Base-by-base conservation (phyloP, 2,329 filamentous ascomycete species). In the Penicillium sclerotiorum region DNA sequence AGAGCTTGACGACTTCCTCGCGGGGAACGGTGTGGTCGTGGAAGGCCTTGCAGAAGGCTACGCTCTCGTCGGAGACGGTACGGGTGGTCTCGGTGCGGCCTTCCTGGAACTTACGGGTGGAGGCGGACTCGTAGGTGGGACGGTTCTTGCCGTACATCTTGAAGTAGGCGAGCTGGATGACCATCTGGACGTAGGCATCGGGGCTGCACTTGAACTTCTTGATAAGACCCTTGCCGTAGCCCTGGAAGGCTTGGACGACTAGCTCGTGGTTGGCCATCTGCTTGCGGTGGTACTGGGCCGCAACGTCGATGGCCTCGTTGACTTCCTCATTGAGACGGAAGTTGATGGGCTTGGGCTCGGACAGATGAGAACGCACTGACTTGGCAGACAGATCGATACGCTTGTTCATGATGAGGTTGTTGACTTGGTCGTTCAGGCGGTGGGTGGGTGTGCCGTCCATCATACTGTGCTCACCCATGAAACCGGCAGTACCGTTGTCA, bases 181-280 rank as follows among this genome's bases (percentile, higher is more conserved):
- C 79, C 90, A 99, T 94, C 76, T 99, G 94, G 35, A 97, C 91
- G 73, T 95, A 99, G 25, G 93, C 94, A 65, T 99, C 95, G 23
- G 94, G 94, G 21, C 89, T 95, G 83, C 90, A 96, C 78, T 91
- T 95, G 85, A 99, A 97, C 75, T 96, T 95, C 85, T 99, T 99
- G 81, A 99, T 97, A 55, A 99, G 79, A 21, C 90, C 91, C 79
- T 99, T 99, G 71, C 94, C 94, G 73, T 99, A 99, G 63, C 87
- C 93, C 74, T 97, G 92, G 79, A 95, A 99, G 22, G 91, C 89
- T 72, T 97, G 93, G 2, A 99, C 92, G 18, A 89, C 84, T 38
- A 99, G 86, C 72, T 99, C 88, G 73, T 99, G 94, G 59, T 89
- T 81, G 56, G 84, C 84, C 59, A 99, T 96, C 55, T 95, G 83